A percentile compares a stretch with the other conserved stretches of the same genome.
phyloP scores from a whole-genome alignment of 345 rosid genomes.

The Eucalyptus grandis region DNA sequence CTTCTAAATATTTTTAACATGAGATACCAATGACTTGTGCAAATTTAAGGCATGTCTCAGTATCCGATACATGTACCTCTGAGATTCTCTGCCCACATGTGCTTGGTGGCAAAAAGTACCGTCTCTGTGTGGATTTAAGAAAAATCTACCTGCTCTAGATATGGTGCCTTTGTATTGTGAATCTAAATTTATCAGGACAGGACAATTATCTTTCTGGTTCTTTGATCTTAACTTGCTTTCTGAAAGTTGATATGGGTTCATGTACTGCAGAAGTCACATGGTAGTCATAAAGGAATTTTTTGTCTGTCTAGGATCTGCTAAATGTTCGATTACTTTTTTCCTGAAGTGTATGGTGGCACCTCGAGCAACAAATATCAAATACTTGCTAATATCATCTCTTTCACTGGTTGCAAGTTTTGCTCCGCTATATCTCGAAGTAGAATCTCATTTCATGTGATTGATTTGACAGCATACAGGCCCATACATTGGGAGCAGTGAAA shows the following conservation, averaged over 20 bases:
- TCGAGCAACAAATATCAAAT: background rate
- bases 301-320: background rate
- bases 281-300: background rate
- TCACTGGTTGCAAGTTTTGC: background rate
- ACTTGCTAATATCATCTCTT: background rate
- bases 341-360: background rate
- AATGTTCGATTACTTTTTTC: background rate
- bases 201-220: background rate
- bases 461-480: constrained; percentile 10
- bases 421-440: background rate
- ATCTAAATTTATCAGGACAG: background rate
- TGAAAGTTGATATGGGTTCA: background rate
- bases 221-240: background rate
- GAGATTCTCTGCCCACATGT: background rate
- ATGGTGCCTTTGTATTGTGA: background rate
- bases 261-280: background rate
- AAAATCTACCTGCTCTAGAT: background rate
- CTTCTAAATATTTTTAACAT: background rate
- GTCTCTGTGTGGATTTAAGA: background rate
- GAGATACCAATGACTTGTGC: background rate
- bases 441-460: background rate
- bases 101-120: background rate
- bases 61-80: background rate
- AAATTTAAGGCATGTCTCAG: background rate
- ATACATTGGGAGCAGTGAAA: background rate